Evolutionary conservation across 176 grass and related monocot species (phyloP).

Genomic region (Rhipidocladum racemiflorum): DNA sequence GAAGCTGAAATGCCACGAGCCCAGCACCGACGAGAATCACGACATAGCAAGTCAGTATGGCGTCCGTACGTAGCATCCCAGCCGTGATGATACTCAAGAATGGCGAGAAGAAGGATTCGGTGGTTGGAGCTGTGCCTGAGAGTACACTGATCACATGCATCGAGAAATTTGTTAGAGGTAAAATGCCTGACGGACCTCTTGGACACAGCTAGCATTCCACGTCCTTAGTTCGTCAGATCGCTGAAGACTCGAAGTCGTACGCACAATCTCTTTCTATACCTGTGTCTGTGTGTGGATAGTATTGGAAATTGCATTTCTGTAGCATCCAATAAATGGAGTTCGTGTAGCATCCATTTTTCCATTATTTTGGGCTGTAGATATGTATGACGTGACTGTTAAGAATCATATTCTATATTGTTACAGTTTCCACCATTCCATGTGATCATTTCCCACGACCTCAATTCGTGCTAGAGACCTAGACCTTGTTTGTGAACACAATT

Average conservation of each 20-base stretch:
- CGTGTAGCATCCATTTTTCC: not conserved
- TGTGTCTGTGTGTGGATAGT: slow-evolving; percentile 7
- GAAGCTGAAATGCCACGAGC: slow-evolving; percentile 76
- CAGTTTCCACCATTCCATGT: not conserved
- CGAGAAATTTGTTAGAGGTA: slow-evolving; percentile 50
- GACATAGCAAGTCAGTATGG: slow-evolving; percentile 62
- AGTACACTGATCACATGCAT: slow-evolving; percentile 56
- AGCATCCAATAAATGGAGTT: slow-evolving; percentile 14
- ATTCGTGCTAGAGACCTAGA: not conserved
- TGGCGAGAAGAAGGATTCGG: slow-evolving; percentile 67
- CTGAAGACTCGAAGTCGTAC: not conserved
- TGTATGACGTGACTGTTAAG: not conserved
- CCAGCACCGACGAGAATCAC: slow-evolving; percentile 77
- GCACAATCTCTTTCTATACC: slow-evolving; percentile 4
- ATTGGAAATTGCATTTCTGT: not conserved
- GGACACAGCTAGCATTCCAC: not conserved
- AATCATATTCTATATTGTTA: not conserved
- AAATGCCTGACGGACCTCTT: not conserved
- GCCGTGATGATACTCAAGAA: slow-evolving; percentile 84
- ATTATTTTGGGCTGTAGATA: slow-evolving; percentile 19
- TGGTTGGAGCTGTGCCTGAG: slow-evolving; percentile 83
- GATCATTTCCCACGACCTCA: not conserved
- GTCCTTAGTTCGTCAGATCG: not conserved
- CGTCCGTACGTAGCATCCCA: slow-evolving; percentile 84
- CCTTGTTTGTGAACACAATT: not conserved